phyloP scores from a whole-genome alignment of 257 asterid species.

The Gentiana dahurica region DNA sequence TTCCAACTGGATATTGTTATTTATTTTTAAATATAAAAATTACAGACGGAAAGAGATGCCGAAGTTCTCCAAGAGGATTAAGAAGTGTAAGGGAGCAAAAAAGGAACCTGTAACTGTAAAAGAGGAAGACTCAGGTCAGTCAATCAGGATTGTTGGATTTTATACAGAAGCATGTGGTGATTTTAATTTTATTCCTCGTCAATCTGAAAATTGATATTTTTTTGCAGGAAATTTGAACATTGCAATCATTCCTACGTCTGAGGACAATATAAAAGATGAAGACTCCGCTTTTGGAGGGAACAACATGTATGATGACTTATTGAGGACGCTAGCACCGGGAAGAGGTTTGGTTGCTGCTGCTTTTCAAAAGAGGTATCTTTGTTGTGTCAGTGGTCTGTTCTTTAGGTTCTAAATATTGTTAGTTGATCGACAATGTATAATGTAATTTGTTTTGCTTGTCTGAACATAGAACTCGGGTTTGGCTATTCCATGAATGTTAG shows the following conservation, averaged over 20 bases:
- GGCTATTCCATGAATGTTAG: not conserved
- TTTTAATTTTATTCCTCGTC: not conserved
- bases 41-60: conserved; percentile 18
- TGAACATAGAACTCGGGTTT: no score
- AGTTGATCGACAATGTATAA: not conserved
- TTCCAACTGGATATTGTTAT: no score
- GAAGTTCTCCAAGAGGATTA: conserved; percentile 2
- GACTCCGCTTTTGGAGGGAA: conserved; percentile 21
- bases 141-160: not conserved
- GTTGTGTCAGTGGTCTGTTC: not conserved
- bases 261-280: conserved; percentile 23
- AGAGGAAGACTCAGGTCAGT: conserved; percentile 15
- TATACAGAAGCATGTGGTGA: not conserved
- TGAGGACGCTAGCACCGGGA: conserved; percentile 44
- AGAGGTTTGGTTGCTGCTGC: conserved; percentile 39
- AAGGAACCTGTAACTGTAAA: not conserved
- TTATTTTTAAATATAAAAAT: no score
- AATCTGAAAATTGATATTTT: not conserved
- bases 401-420: not conserved
- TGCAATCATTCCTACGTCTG: conserved; percentile 20
- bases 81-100: conserved; percentile 8
- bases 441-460: no score
- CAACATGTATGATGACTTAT: conserved; percentile 44
- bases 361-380: conserved; percentile 30
- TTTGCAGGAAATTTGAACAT: conserved; percentile 8